Base-by-base conservation (phyloP, 2,329 filamentous ascomycete species). In the Cryphonectria japonica region DNA sequence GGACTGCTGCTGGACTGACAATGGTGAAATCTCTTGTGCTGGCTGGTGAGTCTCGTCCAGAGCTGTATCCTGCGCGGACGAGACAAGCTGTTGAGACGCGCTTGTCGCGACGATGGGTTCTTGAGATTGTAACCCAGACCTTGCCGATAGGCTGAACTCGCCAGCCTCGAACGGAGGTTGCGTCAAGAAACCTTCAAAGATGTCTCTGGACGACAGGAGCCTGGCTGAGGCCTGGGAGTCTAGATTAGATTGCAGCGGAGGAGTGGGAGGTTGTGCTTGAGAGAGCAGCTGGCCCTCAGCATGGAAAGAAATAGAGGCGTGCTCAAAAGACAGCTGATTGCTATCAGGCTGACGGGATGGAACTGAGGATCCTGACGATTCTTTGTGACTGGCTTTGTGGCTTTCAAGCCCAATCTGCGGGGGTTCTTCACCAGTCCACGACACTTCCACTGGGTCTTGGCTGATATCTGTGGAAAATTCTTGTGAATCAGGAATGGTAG, bases 401-500 rank as follows among this genome's bases (percentile, higher is more conserved):
- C 67, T 54, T 66, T 50, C 34, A 50, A 60, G 46, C 32, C 52
- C 60, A 60, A 46, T 37, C 62, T 75, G 74, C 5, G 76, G 73
- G 70, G 73, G 76, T 16, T 74, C 73, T 67, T 75, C 75, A 14
- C 74, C 75, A n/a, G 78, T 78, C 13, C 72, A 73, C 73, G 41
- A 7, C 69, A 73, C 34, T 73, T 71, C 43, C 9, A 50, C 63
- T 41, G 26, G 50, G 37, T 50, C 26, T 34, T 71, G 63, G n/a
- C 63, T 71, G 19, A 71, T 46, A 32, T 52, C 71, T 7, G 61
- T 71, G 1, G 73, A 73, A 11, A 66, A 61, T 46, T 82, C 83
- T 71, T 85, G 82, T 0, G 84, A 85, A 71, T 85, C 83, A 0
- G 82, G 82, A 34, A 85, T 82, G 3, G 81, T 84, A 37, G 74